Evolutionary conservation across 345 rosid genomes (phyloP), one percentile per base, ranked within the genome.

Genomic region (Ricinus communis): DNA sequence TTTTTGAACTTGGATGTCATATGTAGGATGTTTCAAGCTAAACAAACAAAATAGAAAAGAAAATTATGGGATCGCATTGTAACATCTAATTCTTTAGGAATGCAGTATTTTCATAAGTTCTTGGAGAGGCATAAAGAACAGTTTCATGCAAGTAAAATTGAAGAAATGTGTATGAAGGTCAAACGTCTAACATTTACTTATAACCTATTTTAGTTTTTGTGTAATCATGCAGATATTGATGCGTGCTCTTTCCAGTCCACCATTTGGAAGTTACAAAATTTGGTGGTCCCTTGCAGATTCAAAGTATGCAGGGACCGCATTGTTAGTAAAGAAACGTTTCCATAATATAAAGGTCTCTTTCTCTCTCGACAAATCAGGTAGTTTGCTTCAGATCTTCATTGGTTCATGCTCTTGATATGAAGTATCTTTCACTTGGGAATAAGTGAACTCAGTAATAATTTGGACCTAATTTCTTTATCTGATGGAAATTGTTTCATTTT

Each of bases 211-310:
- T 38, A 33, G 12, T 33, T 60, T 75, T 63, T 63, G 14, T 53
- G 45, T 18, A 57, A 68, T 64, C 70, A 47, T 81, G 86, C 87
- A 95, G 98, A 82, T 83, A 45, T 71, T 92, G 84, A 76, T 80
- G 80, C 87, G 89, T 62, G 97, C 96, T 40, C 97, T 95, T 80
- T 87, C 93, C 25, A 82, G 77, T 82, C 89, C 83, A 14, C 96
- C 91, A 53, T 95, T 95, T 76, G 82, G 85, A 77, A 74, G 84
- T 57, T 95, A 89, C 81, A 84, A 68, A 33, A 77, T 85, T 81
- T 95, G 99, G 98, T 95, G 98, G 99, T 92, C 98, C 71, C 96
- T 92, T n/a, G 87, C 92, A 25, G 97, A 95, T 56, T 87, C 93
- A 0, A 95, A 95, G 82, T 92, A 95, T 82, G 99, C 99, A 18